Base-by-base conservation (phyloP, 2,329 filamentous ascomycete genomes). In the Fonsecaea multimorphosa region DNA sequence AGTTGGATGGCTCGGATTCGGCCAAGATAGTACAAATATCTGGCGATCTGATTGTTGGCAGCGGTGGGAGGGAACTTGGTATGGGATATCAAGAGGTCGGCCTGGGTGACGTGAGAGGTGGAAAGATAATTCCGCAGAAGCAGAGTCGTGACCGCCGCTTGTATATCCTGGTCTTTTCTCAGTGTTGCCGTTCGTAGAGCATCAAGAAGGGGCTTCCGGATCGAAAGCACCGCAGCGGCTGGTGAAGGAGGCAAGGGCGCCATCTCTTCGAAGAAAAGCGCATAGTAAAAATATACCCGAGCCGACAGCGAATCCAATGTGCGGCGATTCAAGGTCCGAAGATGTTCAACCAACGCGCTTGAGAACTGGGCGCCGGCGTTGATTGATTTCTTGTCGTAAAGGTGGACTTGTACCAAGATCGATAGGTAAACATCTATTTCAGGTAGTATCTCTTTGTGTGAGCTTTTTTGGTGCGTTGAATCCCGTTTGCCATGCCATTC, bases 201-300 rank as follows among this genome's bases (percentile, higher is more conserved):
- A 61, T 91, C 89, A 62, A 99, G 87, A 58, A 99, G 86, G 69
- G 89, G 90, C 63, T 93, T 92, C 66, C 95, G 90, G 74, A 97
- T 93, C 46, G 89, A 85, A 68, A 97, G 91, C 71, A 97, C 87
- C 2, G 93, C 90, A 6, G 93, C 96, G 74, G 92, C 89, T 63
- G 92, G 90, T 59, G 93, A 97, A 27, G 94, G 93, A 52, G 95
- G 91, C 69, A 94, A 87, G 24, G 94, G 93, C 67, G 89, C 87
- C 68, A 96, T 86, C 79, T 96, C 89, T 84, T 99, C 95, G 81
- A 90, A 92, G 83, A 98, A 98, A 73, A 98, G 85, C 27, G 92
- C 92, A 81, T 92, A 97, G 84, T 99, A 99, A 81, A 97, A 98
- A 85, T 97, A 99, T 69, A 94, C 93, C 80, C 96, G 96, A 71